Evolutionary conservation across 2,329 filamentous ascomycete species (phyloP), one percentile per base, ranked within the genome.

Genomic region (Xylaria sp.): DNA sequence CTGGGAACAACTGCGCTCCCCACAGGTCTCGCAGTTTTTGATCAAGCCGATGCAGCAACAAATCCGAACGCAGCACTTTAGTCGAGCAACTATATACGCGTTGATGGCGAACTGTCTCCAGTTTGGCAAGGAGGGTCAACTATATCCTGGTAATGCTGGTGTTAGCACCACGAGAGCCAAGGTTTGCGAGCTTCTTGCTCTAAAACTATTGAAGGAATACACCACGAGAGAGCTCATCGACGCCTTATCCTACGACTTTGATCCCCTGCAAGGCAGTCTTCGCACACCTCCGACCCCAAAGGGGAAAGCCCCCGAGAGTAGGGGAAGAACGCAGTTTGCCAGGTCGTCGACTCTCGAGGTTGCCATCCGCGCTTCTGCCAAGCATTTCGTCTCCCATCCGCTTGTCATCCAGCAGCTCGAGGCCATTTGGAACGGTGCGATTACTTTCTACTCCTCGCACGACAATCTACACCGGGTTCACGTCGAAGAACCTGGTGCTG

Each of bases 1-100:
- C 18, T 98, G 94, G 94, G 95, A 98, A 72, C 95, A 98, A 79
- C 85, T 98, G 70, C 89, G 94, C 71, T 97, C 94, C n/a, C 95
- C 95, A 3, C 95, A 98, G 78, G 91, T 98, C 65, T 97, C 94
- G 18, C 94, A 97, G 77, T 98, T 98, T 78, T 86, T 98, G 41
- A 88, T 97, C 77, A 97, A 97, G 83, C 95, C 95, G 2, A 96
- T 97, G 83, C 93, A 96, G 80, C 92, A 96, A 78, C 91, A 95
- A 78, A 94, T 97, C 70, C 90, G 91, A 68, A 85, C 88, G 18
- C 89, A 92, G 60, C 93, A 97, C 80, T 95, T 97, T 79, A 94
- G 91, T 34, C 87, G 92, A 56, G 94, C 93, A 10, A 96, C 94
- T 0, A 80, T 97, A 43, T 97, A 97, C 81, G 93, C 94, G 2